Base-by-base conservation (phyloP, 257 asterid genomes). In the Solanum etuberosum region DNA sequence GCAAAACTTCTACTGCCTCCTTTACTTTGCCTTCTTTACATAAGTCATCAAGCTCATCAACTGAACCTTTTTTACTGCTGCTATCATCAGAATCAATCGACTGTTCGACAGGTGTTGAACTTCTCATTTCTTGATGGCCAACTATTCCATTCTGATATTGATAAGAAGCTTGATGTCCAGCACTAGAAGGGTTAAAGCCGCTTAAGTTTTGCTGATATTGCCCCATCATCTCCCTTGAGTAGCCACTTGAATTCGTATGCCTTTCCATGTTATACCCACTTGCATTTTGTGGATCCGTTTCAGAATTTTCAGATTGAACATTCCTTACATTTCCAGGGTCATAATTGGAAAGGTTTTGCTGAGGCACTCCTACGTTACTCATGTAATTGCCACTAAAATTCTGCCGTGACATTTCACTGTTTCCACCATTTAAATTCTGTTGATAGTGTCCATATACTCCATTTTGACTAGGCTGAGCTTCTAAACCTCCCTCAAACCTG, bases 1-100 rank as follows among this genome's bases (percentile, higher is more conserved):
- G 91, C 88, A 96, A 87, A 77, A 92, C 92, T 73, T 91, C 89
- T 82, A 94, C 92, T 5, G 94, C 98, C 86, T 93, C 95, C 90
- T 91, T 91, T 42, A 93, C 87, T 81, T 93, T 93, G 25, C 94
- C 91, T 86, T 89, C 96, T 86, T 90, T 89, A 27, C 81, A 88
- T 43, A 89, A 92, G 76, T 87, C 91, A 90, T 93, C 98, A 23
- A 96, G 94, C 88, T 91, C 93, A 87, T 91, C 94, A 37, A 92
- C 31, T 83, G 86, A 91, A 29, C 92, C 89, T 46, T 82, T 78
- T 65, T 27, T 48, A 80, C 21, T 35, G 61, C 46, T 72, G 84
- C 86, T 88, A 88, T 86, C 90, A 80, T 40, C 90, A 88, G 48
- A 84, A 87, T 83, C 90, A 57, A 82, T 88, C 35, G 88, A 83